Base-by-base conservation (phyloP, 495 filamentous ascomycete species). In the Barbatosphaeria neglecta region DNA sequence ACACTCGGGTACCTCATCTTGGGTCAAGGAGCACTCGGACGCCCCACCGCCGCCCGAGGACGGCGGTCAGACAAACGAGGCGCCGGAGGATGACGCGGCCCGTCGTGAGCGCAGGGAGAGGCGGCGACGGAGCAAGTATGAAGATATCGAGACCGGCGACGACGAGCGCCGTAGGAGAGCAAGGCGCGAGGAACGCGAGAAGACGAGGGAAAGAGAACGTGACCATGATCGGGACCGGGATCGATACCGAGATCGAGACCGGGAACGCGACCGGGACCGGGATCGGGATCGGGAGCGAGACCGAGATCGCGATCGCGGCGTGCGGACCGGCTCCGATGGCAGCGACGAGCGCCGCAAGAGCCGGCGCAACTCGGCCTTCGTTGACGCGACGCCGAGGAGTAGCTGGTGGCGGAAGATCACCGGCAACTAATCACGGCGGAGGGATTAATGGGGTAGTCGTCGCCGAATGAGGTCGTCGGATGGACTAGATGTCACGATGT, bases 1-100 rank as follows among this genome's bases (percentile, higher is more conserved):
- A 5, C 73, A 75, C 48, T 74, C 70, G 28, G 73, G 73, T 13
- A 78, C 75, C 9, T 69, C 70, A 35, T 77, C 73, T 4, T 78
- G 75, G 75, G 75, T 77, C 10, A 75, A 76, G 56, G 75, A 78
- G n/a, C 73, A 77, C 52, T 73, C 72, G 1, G 75, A 78, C 45
- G 71, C 73, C 6, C 74, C 74, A 2, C 73, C 73, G 4, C 73
- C 74, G 18, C 72, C 72, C 1, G 64, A 63, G 6, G 56, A 56
- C 10, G 55, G 59, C 33, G 54, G 56, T 3, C 48, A 54, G 10
- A 42, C 41, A n/a, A 48, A 54, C 4, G 64, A 58, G 6, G 60
- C 54, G 0, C 51, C 55, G 7, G 59, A 48, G 3, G 65, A 73
- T 47, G 71, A 75, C 19, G 66, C 69, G 28, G 72, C 67, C 15